Base-by-base conservation (phyloP, 306 rosid genomes). In the Elaeagnus macrophylla region DNA sequence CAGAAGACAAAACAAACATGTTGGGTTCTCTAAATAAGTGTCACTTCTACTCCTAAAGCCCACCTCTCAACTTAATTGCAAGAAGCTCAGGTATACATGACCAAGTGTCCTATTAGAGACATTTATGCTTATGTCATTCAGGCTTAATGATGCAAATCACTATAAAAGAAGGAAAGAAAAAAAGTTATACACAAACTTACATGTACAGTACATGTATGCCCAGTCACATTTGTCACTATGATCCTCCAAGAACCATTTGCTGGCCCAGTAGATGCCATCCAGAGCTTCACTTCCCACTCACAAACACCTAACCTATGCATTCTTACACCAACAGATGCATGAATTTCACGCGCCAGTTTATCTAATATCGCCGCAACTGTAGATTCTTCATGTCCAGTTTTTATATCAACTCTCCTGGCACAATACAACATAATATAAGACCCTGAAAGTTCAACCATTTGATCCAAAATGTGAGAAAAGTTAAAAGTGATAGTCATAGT, bases 281-380 rank as follows among this genome's bases (percentile, higher is more conserved):
- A 87, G 59, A 91, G 83, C 80, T 91, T 91, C 73, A 87, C 86
- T 87, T 91, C 99, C 99, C 96, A 91, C 57, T 78, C 93, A 69
- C 80, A 79, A 51, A 91, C 95, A 16, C 95, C 95, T 72, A 91
- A 82, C 72, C 84, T 84, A 62, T 91, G 95, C 99, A 91, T 91
- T 80, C 93, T 87, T 39, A 87, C 96, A 44, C 99, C 99, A 54
- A 86, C 79, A 60, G 74, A 80, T 19, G 85, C 75, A 62, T 91
- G 96, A 61, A 86, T 84, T 65, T 82, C 87, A 61, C 58, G 68
- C 56, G 91, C 88, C 66, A 84, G 59, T 60, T 80, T 87, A 67
- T 79, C 77, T 74, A 91, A 80, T 67, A 82, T 67, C 10, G 72
- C 70, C 78, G 71, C 87, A 54, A 80, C 81, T 61, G 67, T 72